Conservation (phyloP, 106 monocot species). For the Xerophyta viscosa region DNA sequence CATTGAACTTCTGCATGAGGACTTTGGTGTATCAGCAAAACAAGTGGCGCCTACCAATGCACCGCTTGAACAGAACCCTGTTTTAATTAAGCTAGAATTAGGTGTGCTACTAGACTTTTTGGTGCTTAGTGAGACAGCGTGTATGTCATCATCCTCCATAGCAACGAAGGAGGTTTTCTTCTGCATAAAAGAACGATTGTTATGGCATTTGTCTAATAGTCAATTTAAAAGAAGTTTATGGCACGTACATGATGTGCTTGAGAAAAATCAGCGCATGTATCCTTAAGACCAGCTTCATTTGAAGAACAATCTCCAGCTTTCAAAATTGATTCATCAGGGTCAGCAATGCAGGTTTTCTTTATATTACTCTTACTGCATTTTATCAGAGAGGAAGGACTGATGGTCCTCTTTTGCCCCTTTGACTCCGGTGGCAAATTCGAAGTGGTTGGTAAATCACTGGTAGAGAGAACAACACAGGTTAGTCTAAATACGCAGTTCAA, state of each 20-base stretch:
- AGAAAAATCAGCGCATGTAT: not conserved
- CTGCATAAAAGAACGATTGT: no score
- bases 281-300: no score
- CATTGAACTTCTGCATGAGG: constrained; percentile 50
- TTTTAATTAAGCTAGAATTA: constrained; percentile 19
- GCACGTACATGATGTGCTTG: constrained; percentile 5
- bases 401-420: constrained; percentile 59
- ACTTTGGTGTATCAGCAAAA: constrained; percentile 27
- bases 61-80: constrained; percentile 10
- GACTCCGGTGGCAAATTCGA: constrained; percentile 12
- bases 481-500: no score
- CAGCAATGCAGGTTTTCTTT: constrained; percentile 40
- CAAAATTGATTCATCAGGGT: not conserved
- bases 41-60: not conserved
- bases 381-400: constrained; percentile 42
- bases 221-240: not conserved
- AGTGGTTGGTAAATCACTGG: constrained; percentile 47
- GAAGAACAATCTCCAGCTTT: constrained; percentile 2
- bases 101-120: constrained; percentile 59
- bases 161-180: not conserved
- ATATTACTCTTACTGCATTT: constrained; percentile 28
- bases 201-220: not conserved
- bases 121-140: constrained; percentile 10
- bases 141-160: constrained; percentile 1
- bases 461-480: not conserved